Conservation (phyloP, 805 yeast species). For the Wickerhamomyces queroliae region DNA sequence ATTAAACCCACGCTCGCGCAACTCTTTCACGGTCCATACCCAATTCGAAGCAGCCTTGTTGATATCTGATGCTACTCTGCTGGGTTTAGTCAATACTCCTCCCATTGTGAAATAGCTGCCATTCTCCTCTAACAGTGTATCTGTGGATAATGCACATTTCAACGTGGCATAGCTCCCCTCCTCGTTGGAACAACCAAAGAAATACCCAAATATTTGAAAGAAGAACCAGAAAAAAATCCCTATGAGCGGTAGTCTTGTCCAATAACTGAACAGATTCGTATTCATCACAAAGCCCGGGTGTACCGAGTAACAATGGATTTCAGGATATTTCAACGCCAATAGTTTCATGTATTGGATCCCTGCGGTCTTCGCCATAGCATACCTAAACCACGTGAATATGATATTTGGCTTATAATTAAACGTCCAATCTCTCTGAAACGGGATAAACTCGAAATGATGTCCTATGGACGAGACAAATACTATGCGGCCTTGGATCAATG, state of each 20-base stretch:
- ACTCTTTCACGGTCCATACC: conserved; percentile 69
- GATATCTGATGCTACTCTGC: conserved; percentile 48
- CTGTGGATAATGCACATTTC: conserved; percentile 52
- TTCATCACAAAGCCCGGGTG: conserved; percentile 89
- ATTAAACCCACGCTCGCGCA: conserved; percentile 46
- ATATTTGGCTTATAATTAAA: conserved; percentile 60
- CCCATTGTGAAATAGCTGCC: conserved; percentile 65
- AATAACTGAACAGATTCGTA: conserved; percentile 67
- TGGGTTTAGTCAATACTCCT: conserved; percentile 52
- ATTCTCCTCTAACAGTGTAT: conserved; percentile 37
- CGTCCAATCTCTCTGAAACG: conserved; percentile 39
- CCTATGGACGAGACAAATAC: conserved; percentile 62
- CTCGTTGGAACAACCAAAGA: conserved; percentile 68
- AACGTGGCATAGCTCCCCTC: conserved; percentile 65
- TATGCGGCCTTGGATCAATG: conserved; percentile 44
- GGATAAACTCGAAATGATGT: conserved; percentile 43
- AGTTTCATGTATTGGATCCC: conserved; percentile 69
- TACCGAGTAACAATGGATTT: conserved; percentile 55
- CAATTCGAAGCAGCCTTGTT: conserved; percentile 65
- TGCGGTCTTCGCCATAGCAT: conserved; percentile 71
- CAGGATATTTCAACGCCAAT: conserved; percentile 61
- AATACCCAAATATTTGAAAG: conserved; percentile 61
- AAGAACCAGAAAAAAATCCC: conserved; percentile 69
- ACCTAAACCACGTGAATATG: conserved; percentile 71
- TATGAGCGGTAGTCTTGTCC: conserved; percentile 74